A percentile compares a stretch with the other conserved stretches of the same genome.
phyloP scores from a whole-genome alignment of 768 basidiomycete species.

The Pisolithus microcarpus region DNA sequence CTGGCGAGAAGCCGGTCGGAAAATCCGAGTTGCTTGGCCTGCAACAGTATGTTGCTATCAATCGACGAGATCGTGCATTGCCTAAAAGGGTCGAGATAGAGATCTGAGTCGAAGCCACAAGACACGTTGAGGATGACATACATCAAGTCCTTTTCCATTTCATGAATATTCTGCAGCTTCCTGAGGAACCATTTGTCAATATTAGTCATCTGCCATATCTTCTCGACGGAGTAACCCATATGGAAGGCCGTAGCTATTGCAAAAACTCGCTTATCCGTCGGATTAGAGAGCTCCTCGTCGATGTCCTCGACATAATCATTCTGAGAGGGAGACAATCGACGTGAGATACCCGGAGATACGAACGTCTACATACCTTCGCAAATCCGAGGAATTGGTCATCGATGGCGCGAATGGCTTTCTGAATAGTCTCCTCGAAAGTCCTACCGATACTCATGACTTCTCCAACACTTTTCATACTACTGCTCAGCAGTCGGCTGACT shows the following conservation, averaged over 20 bases:
- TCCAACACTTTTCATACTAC: conserved; percentile 98
- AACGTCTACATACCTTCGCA: conserved; percentile 50
- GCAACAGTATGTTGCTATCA: conserved; percentile 54
- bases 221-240: conserved; percentile 88
- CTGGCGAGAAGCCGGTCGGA: conserved; percentile 85
- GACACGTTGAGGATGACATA: conserved; percentile 32
- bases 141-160: conserved; percentile 73
- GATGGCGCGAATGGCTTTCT: conserved; percentile 95
- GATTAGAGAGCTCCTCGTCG: conserved; percentile 88
- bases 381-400: conserved; percentile 95
- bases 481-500: conserved; percentile 88
- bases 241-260: conserved; percentile 93
- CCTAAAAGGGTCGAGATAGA: conserved; percentile 29
- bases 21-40: conserved; percentile 92
- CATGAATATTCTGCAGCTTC: conserved; percentile 75
- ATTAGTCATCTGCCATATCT: conserved; percentile 95
- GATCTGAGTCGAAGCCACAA: conserved; percentile 1
- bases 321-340: conserved; percentile 30
- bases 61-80: conserved; percentile 59
- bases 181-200: conserved; percentile 99
- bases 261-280: conserved; percentile 95
- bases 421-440: conserved; percentile 98
- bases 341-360: background rate
- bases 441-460: conserved; percentile 99
- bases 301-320: conserved; percentile 85